Evolutionary conservation across 2,329 filamentous ascomycete genomes (phyloP), one percentile per base, ranked within the genome.

Genomic region (Phoma sp.): DNA sequence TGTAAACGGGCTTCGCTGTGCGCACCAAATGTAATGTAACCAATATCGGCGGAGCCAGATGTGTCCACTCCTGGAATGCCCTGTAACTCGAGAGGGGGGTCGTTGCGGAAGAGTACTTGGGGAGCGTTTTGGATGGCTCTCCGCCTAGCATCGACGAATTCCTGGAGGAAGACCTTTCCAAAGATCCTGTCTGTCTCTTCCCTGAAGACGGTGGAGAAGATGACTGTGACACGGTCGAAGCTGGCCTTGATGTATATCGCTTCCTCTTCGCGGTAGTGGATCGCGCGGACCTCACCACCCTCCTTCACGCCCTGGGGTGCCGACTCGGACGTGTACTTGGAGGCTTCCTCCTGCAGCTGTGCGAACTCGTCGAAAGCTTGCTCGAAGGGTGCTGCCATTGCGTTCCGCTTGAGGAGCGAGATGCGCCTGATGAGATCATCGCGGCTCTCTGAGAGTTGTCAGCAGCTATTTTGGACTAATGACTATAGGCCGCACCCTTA

Each of bases 201-300:
- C 53, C 92, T 85, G 83, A 99, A 99, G 46, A 98, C 86, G 34
- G 95, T 99, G 78, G 92, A 96, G 83, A 99, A 99, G 72, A 99
- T 99, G 69, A 99, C 93, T 1, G 96, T 99, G 46, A 99, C 95
- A 69, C 95, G 88, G 75, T 99, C 95, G 79, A 96, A 90, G 76
- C 91, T 96, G 58, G 95, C 93, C 81, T 99, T 98, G 81, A 99
- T 89, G 77, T 96, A 99, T 72, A 99, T 98, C 46, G 95, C 93
- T 77, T 99, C 95, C 81, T 98, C 93, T 71, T 99, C 96, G 51
- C 95, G 90, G 80, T 99, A 99, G 77, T 98, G 93, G 67, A 99
- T 96, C 2, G 93, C 88, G 84, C 96, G 96, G 55, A 98, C 89
- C 65, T 95, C 87, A 52, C 93, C 93, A 43, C 95, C 93, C 77